Conservation (phyloP, 768 basidiomycete genomes). For the Pholiota conissans region DNA sequence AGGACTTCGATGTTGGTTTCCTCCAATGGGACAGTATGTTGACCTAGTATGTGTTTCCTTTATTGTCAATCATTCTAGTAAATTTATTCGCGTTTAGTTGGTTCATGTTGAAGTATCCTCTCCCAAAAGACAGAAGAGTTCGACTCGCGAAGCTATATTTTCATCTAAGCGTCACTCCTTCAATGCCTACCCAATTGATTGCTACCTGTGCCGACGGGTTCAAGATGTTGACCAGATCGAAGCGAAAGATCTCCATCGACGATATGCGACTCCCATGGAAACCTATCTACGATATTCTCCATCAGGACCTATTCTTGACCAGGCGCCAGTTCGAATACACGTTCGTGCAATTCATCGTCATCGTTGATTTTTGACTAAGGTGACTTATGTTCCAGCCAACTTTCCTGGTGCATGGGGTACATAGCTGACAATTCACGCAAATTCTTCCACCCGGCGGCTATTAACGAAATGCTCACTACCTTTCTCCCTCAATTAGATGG, state of each 20-base stretch:
- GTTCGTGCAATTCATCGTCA: conserved; percentile 36
- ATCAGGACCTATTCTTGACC: conserved; percentile 73
- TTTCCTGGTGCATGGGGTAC: conserved; percentile 78
- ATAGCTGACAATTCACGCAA: conserved; percentile 67
- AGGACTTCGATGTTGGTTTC: conserved; percentile 81
- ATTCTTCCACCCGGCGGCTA: conserved; percentile 88
- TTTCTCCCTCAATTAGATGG: conserved; percentile 82
- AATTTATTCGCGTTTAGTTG: conserved; percentile 48
- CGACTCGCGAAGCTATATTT: conserved; percentile 78
- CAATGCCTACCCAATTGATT: conserved; percentile 69
- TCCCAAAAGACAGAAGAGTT: conserved; percentile 78
- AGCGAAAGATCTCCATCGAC: conserved; percentile 73
- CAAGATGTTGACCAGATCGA: conserved; percentile 58
- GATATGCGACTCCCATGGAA: conserved; percentile 84
- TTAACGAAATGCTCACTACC: conserved; percentile 84
- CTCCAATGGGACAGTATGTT: conserved; percentile 81
- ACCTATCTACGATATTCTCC: conserved; percentile 71
- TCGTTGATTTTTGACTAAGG: conserved; percentile 5
- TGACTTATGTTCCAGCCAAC: conserved; percentile 43
- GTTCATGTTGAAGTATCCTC: conserved; percentile 82
- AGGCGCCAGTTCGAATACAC: conserved; percentile 79
- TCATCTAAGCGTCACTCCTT: conserved; percentile 72
- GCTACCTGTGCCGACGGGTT: conserved; percentile 68
- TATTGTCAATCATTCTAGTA: not conserved
- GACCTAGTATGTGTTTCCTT: conserved; percentile 54